Percentiles rank a stretch among this genome's conserved stretches.
Evolutionary conservation across 164 flowering plant genomes (phyloP).

Genomic region (Taxillus chinensis): DNA sequence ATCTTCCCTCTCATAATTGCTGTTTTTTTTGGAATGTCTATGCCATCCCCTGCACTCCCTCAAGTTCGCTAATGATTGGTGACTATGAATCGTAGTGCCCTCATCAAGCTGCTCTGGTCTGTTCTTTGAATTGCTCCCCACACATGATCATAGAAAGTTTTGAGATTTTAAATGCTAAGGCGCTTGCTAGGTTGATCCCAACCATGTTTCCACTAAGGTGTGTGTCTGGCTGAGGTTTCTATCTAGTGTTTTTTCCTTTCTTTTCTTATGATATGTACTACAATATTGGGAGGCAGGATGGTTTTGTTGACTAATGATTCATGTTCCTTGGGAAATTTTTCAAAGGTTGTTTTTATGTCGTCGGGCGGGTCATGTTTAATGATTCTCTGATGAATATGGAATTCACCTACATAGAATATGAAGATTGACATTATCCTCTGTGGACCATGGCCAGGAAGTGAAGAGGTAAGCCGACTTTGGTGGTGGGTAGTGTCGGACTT

Average conservation of each 20-base stretch:
- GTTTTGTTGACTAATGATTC: constrained; percentile 18
- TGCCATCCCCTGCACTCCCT: neutral
- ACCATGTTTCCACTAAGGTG: constrained; percentile 19
- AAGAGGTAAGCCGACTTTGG: too few species aligned
- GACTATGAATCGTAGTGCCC: neutral
- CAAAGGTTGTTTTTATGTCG: constrained; percentile 19
- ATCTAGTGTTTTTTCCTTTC: neutral
- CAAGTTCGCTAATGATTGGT: constrained; percentile 8
- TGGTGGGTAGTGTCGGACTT: too few species aligned
- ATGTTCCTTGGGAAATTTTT: constrained; percentile 4
- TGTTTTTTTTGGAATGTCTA: neutral
- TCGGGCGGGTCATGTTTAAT: constrained; percentile 32
- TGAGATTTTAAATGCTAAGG: constrained; percentile 1
- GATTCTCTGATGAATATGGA: constrained; percentile 40
- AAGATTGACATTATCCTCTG: too few species aligned
- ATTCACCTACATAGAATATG: too few species aligned
- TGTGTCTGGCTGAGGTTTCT: neutral
- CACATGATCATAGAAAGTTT: too few species aligned
- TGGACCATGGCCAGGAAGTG: too few species aligned
- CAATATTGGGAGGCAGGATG: neutral
- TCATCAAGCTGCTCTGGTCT: constrained; percentile 6
- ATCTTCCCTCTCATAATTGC: too few species aligned
- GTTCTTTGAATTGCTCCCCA: too few species aligned
- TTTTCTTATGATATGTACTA: neutral
- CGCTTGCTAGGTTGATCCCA: neutral